These are phyloP conservation scores for Mortierella sp. DNA, from an alignment of 371 early-diverging fungal genomes.

Conservation along the genomic window DNA sequence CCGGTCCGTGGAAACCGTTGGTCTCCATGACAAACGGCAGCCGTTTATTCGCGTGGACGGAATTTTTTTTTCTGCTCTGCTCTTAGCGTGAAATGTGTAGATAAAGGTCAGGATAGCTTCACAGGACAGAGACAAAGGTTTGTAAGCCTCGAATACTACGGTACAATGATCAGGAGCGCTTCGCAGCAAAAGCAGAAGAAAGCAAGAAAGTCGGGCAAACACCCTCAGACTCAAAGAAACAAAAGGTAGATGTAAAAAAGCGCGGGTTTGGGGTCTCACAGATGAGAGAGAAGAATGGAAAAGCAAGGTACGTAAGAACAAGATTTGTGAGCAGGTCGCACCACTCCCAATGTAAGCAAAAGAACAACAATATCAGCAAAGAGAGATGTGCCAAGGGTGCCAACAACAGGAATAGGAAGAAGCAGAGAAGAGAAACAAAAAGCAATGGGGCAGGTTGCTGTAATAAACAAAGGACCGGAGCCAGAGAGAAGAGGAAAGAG, in stretches of 20 bases:
- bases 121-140: neutral
- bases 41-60: conserved; percentile 11
- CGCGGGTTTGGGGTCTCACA: neutral
- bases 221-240: neutral
- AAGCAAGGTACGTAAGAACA: neutral
- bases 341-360: neutral
- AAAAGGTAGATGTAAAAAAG: neutral
- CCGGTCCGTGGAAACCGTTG: conserved; percentile 27
- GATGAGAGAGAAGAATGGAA: neutral
- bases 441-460: neutral
- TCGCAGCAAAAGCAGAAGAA: too few relatives aligned
- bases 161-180: neutral
- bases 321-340: neutral
- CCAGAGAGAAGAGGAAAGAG: neutral
- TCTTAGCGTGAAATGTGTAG: too few relatives aligned
- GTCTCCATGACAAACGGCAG: conserved; percentile 31
- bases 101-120: neutral
- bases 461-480: too few relatives aligned
- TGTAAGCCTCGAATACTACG: too few relatives aligned
- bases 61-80: neutral
- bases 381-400: neutral
- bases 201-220: too few relatives aligned
- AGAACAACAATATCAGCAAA: neutral
- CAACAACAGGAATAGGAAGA: neutral
- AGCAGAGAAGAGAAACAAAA: neutral